Evolutionary conservation across 805 yeast genomes (phyloP), one percentile per base, ranked within the genome.

Genomic region (Myxozyma mucilagina): DNA sequence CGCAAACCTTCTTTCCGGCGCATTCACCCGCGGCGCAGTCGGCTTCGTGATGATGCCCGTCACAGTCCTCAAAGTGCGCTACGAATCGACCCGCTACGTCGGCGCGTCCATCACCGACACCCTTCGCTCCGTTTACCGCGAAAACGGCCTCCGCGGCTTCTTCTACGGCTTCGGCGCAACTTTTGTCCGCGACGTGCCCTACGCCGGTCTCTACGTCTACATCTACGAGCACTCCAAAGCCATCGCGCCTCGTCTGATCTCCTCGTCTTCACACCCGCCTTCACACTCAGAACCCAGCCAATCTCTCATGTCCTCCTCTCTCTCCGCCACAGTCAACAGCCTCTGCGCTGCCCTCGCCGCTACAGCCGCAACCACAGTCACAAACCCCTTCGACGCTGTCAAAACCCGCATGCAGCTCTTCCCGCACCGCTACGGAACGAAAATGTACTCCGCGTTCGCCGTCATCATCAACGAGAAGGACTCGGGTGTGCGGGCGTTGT

Each of bases 1-100:
- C 36, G 91, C 86, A 61, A 94, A 94, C 71, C 74, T 92, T 54
- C 55, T 82, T 6, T 80, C 92, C 0, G 98, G 99, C 3, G 88
- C 89, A 47, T 68, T 85, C 1, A 86, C 96, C 0, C 78, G 99
- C 59, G 90, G 91, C 0, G 59, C 82, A 0, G 96, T 91, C 1
- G 99, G 99, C 1, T 81, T 86, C 64, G 64, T 89, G 8, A 90
- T 97, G 5, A 94, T 94, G 99, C 99, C 99, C 0, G 82, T 94
- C 9, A 94, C 99, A 0, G 85, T 94, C 3, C 74, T 94, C 34
- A 94, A 94, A 72, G 94, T 96, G 4, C 79, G 97, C 41, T 91
- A 82, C 69, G 98, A 94, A 42, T 89, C 97, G 4, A 86, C 87
- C 41, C 66, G 87, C 57, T 93, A 89, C 74, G 74, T 81, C 45